phyloP scores from a whole-genome alignment of 2,329 filamentous ascomycete genomes.

The Amauroascus verrucosus region DNA sequence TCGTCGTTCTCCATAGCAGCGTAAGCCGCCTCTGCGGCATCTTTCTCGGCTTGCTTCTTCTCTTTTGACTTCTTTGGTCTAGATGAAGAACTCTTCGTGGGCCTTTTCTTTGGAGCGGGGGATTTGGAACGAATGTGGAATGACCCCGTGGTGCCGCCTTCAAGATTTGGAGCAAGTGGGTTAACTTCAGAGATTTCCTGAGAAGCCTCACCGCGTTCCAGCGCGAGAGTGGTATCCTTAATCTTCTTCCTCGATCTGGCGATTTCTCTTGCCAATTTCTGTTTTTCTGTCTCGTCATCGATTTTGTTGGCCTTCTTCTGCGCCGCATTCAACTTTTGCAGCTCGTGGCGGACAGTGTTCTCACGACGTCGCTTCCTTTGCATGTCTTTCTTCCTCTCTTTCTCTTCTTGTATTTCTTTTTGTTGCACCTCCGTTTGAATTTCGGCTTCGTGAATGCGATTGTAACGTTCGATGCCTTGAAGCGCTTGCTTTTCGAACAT shows the following conservation, averaged over 20 bases:
- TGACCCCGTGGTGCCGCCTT: conserved; percentile 74
- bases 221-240: conserved; percentile 73
- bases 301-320: conserved; percentile 67
- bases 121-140: conserved; percentile 59
- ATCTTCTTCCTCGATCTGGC: conserved; percentile 89
- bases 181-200: conserved; percentile 65
- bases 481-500: conserved; percentile 58
- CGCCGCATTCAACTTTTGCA: conserved; percentile 70
- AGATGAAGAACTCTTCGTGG: conserved; percentile 42
- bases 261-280: conserved; percentile 71
- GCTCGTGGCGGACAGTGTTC: conserved; percentile 83
- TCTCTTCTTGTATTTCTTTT: conserved; percentile 84
- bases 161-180: conserved; percentile 66
- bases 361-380: conserved; percentile 91
- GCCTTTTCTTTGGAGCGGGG: conserved; percentile 43
- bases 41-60: conserved; percentile 58
- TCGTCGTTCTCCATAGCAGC: conserved; percentile 50
- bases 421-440: conserved; percentile 80
- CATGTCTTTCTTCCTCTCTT: conserved; percentile 99
- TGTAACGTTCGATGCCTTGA: conserved; percentile 64
- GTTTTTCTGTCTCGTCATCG: conserved; percentile 70
- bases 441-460: conserved; percentile 64
- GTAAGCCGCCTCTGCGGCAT: conserved; percentile 76
- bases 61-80: conserved; percentile 81
- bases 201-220: conserved; percentile 66